phyloP scores from a whole-genome alignment of 2,329 filamentous ascomycete species.

The Alternaria sp. region DNA sequence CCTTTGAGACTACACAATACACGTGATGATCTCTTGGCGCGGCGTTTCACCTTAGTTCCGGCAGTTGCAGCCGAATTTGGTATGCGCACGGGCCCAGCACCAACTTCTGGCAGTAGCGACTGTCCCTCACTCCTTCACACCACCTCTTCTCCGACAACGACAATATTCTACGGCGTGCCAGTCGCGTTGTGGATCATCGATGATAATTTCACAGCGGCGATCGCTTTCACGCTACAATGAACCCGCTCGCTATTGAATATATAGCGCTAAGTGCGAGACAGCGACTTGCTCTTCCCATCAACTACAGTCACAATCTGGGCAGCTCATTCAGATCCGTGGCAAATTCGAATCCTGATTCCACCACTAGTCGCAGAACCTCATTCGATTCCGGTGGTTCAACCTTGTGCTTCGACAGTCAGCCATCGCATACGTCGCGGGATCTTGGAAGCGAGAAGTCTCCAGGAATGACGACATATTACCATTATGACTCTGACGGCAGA shows the following conservation, averaged over 20 bases:
- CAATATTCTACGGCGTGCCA: neutral
- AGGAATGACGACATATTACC: conserved; percentile 17
- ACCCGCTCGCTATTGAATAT: neutral
- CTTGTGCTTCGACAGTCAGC: conserved; percentile 1
- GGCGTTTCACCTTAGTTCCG: conserved; percentile 11
- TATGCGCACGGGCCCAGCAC: conserved; percentile 12
- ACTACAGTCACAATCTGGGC: neutral
- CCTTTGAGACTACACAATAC: neutral
- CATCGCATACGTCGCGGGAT: neutral
- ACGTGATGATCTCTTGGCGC: conserved; percentile 19
- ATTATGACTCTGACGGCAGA: conserved; percentile 5
- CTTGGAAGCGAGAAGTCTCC: neutral
- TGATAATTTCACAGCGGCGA: neutral
- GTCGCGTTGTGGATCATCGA: neutral
- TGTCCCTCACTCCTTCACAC: neutral
- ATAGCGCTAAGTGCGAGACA: neutral
- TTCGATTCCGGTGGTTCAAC: neutral
- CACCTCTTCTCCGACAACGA: neutral
- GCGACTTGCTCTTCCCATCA: neutral
- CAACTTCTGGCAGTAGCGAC: neutral
- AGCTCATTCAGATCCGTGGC: neutral
- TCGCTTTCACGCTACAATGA: conserved; percentile 9
- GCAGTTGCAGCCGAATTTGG: conserved; percentile 1
- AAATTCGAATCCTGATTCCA: neutral
- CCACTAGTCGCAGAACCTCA: neutral